These are phyloP conservation scores for Nyctanthes arbortristis DNA, from an alignment of 257 asterid species.

Conservation along the genomic window DNA sequence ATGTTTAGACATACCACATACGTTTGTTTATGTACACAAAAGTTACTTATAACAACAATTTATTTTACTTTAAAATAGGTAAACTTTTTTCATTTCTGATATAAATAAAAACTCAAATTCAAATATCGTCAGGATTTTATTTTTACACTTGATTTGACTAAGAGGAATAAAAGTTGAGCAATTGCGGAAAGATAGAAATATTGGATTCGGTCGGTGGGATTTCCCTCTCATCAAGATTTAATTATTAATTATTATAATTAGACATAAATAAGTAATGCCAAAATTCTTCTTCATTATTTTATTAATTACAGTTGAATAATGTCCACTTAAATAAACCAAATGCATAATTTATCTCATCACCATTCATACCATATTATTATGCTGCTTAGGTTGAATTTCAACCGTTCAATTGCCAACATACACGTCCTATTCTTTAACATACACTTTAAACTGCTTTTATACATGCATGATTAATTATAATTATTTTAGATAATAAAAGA, in stretches of 20 bases:
- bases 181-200: slow-evolving; percentile 9
- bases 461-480: too few species aligned
- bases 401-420: slow-evolving; percentile 20
- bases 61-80: too few species aligned
- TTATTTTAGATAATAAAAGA: too few species aligned
- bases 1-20: too few species aligned
- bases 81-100: too few species aligned
- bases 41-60: too few species aligned
- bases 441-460: too few species aligned
- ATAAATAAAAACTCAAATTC: too few species aligned
- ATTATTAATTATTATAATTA: slow-evolving; percentile 22
- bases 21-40: too few species aligned
- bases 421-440: background rate
- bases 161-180: background rate
- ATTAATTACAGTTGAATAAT: slow-evolving; percentile 17
- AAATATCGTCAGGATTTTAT: background rate
- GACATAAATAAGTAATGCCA: too few species aligned
- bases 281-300: slow-evolving; percentile 19
- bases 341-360: background rate
- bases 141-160: background rate
- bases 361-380: background rate
- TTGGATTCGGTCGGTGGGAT: slow-evolving; percentile 48
- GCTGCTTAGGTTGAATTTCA: slow-evolving; percentile 19
- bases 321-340: slow-evolving; percentile 19
- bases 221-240: slow-evolving; percentile 41